Percentiles rank a stretch among this genome's conserved stretches.
Evolutionary conservation across 345 rosid species (phyloP).

Genomic region (Adansonia digitata): DNA sequence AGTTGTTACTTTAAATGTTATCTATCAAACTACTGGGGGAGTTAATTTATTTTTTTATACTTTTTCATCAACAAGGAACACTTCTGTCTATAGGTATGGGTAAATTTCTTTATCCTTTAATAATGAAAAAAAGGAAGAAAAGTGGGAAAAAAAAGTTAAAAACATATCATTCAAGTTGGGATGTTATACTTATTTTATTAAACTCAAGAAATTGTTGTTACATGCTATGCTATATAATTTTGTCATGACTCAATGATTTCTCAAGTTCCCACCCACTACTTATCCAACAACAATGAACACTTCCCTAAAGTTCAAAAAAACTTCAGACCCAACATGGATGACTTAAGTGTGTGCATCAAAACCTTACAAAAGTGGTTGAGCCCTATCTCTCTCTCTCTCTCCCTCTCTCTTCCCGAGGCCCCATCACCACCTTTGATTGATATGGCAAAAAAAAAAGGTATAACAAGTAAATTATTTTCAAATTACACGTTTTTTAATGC

Average conservation of each 20-base stretch:
- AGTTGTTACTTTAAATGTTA: background rate
- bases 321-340: slow-evolving; percentile 5
- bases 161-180: background rate
- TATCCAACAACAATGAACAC: slow-evolving; percentile 6
- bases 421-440: slow-evolving; percentile 15
- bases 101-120: background rate
- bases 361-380: background rate
- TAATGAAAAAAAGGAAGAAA: background rate
- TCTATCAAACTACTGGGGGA: background rate
- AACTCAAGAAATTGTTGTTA: slow-evolving; percentile 8
- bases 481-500: no score
- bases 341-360: background rate
- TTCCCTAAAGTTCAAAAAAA: background rate
- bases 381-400: background rate
- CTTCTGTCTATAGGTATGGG: background rate
- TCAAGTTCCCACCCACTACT: background rate
- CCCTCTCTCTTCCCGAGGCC: slow-evolving; percentile 11
- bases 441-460: slow-evolving; percentile 1
- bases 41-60: background rate
- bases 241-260: background rate
- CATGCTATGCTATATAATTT: background rate
- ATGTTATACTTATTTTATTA: background rate
- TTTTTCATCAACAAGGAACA: background rate
- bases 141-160: background rate
- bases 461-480: no score